Base-by-base conservation (phyloP, 169 alveolate genomes). In the Plasmodium yoelii region DNA sequence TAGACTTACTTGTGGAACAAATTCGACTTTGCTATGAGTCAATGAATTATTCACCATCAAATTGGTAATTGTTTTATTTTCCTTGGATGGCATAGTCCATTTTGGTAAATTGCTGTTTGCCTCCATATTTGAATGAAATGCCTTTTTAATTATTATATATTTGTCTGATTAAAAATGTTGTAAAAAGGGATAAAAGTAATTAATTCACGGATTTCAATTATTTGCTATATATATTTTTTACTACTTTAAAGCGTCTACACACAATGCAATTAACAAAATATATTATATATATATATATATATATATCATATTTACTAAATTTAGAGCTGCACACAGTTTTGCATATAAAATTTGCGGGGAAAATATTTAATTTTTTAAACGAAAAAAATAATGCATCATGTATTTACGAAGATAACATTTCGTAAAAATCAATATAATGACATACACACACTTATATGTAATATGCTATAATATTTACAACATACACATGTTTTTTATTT, bases 1-100 rank as follows among this genome's bases (percentile, higher is more conserved):
- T 34, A 34, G 42, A 55, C 89, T 61, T 69, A 93, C 96, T 88
- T 94, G 95, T 5, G 96, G 96, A 22, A 94, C 94, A 75, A 94
- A 94, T 64, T 92, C 95, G 55, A 94, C 96, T 82, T 94, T 94
- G 53, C 91, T 77, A 12, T 87, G 92, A 10, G 94, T 90, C 46
- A 93, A 75, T 42, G 96, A 94, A 88, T 94, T 94, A 56, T 87
- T 91, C 44, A 94, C 67, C 13, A 70, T 18, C 26, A 94, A 84
- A n/a, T 94, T 94, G 9, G 94, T 92, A 28, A 89, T 53, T 70
- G 70, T 74, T 61, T 94, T 94, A 22, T 92, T 92, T 42, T 94
- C 88, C 67, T 89, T 94, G 13, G 92, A 44, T 5, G 96, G 96
- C 59, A 53, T 56, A 24, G 59, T 56, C 96, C 96, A 94, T 68